A percentile compares a stretch with the other conserved stretches of the same genome.
These are phyloP conservation scores for Phytophthora colocasiae DNA, from an alignment of 352 stramenopile species.

Conservation along the genomic window DNA sequence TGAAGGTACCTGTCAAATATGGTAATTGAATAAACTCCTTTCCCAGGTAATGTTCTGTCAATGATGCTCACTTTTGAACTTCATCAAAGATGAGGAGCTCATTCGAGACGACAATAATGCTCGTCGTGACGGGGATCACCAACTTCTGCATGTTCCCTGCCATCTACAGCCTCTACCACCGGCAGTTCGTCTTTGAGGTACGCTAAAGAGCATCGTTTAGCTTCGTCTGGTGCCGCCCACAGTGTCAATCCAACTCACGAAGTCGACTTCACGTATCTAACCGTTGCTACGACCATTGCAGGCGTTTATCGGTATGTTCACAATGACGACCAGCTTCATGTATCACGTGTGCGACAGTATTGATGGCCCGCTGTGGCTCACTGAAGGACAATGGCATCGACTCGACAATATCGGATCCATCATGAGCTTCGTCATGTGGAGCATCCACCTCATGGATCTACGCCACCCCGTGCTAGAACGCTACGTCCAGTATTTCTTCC, in stretches of 20 bases:
- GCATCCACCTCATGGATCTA: constrained; percentile 82
- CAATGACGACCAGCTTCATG: constrained; percentile 81
- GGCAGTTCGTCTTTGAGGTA: constrained; percentile 81
- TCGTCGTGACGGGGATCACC: constrained; percentile 73
- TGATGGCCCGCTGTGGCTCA: constrained; percentile 76
- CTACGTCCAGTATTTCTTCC: constrained; percentile 77
- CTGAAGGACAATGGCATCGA: constrained; percentile 82
- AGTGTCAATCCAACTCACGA: too few species aligned
- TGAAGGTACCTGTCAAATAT: constrained; percentile 1
- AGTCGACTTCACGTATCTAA: too few species aligned
- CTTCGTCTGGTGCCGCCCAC: too few species aligned
- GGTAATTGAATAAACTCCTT: neutral
- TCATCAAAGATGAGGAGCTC: constrained; percentile 53
- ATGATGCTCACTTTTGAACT: neutral
- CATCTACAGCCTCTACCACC: constrained; percentile 60
- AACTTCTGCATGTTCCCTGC: constrained; percentile 86
- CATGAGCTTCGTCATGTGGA: constrained; percentile 84
- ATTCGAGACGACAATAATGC: constrained; percentile 76
- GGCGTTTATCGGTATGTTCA: constrained; percentile 82
- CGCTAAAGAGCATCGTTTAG: neutral
- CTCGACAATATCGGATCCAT: constrained; percentile 87
- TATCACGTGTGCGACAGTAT: constrained; percentile 86
- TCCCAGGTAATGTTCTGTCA: constrained; percentile 4
- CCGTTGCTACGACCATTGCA: constrained; percentile 27
- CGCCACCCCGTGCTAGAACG: constrained; percentile 41